Percentiles rank a stretch among this genome's conserved stretches.
Evolutionary conservation across 495 filamentous ascomycete species (phyloP).

Genomic region (Chaetomium tenue): DNA sequence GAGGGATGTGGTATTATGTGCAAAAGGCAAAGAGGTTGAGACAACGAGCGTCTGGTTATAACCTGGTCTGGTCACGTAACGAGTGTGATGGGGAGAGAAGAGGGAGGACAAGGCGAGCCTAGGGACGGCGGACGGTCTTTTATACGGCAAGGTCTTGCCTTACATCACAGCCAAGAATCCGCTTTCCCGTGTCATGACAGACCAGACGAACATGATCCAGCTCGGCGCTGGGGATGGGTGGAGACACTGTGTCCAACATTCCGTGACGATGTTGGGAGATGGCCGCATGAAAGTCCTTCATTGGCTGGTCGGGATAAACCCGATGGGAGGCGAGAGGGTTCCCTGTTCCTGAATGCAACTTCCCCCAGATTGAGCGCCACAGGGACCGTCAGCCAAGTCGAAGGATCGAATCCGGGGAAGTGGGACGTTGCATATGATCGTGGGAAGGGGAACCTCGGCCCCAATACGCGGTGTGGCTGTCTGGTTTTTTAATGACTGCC

Average conservation of each 20-base stretch:
- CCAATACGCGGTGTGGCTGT: constrained; percentile 1
- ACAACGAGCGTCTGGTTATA: constrained; percentile 17
- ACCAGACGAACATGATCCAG: not conserved
- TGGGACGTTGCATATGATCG: constrained; percentile 23
- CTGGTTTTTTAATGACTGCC: not conserved
- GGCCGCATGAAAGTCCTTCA: constrained; percentile 8
- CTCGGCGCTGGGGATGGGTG: not conserved
- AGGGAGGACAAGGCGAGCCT: not conserved
- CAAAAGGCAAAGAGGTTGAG: not conserved
- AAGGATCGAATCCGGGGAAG: constrained; percentile 17
- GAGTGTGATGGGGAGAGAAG: constrained; percentile 14
- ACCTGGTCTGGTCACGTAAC: constrained; percentile 11
- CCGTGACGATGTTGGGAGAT: not conserved
- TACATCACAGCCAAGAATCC: not conserved
- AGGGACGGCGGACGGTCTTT: not conserved
- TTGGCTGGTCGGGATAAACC: not conserved
- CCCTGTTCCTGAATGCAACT: constrained; percentile 13
- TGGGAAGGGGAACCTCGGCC: constrained; percentile 18
- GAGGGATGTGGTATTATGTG: not conserved
- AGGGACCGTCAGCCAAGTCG: not conserved
- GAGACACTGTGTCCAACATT: not conserved
- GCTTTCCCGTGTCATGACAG: not conserved
- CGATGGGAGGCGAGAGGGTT: not conserved
- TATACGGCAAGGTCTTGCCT: not conserved
- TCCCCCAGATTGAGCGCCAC: constrained; percentile 8